Evolutionary conservation across 202 grass and related monocot species (phyloP).

Genomic region (Thinopyrum obtusiflorum): DNA sequence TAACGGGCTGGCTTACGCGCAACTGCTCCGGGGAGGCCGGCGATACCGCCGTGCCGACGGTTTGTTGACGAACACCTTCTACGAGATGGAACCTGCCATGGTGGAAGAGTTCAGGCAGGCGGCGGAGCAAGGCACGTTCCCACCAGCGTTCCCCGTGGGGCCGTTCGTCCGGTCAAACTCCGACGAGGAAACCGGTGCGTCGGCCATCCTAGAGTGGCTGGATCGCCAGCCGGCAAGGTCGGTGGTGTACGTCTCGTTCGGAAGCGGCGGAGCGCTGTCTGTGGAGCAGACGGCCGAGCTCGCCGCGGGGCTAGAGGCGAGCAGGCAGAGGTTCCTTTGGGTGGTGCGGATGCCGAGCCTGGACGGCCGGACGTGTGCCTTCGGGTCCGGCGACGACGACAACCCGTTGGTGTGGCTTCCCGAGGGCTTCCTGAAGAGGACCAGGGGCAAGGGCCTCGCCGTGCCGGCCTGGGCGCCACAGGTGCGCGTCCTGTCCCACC

Average conservation of each 20-base stretch:
- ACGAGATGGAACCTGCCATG: constrained; percentile 34
- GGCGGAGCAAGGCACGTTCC: neutral
- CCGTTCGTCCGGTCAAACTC: constrained; percentile 27
- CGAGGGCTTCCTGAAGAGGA: constrained; percentile 20
- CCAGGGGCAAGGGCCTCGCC: neutral
- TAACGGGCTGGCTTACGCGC: neutral
- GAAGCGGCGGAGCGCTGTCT: constrained; percentile 34
- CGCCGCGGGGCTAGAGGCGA: constrained; percentile 14
- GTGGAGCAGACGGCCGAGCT: constrained; percentile 42
- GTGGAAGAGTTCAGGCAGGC: neutral
- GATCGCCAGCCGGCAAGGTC: constrained; percentile 33
- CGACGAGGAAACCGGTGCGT: neutral
- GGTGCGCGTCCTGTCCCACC: constrained; percentile 39
- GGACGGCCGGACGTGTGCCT: neutral
- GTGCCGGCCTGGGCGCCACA: constrained; percentile 30
- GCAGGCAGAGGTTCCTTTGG: constrained; percentile 12
- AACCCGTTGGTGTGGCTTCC: constrained; percentile 24
- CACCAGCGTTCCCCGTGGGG: constrained; percentile 37
- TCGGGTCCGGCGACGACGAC: too few relatives aligned
- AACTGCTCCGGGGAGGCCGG: neutral
- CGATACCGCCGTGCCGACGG: neutral
- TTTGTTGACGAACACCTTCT: constrained; percentile 43
- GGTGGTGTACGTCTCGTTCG: constrained; percentile 21
- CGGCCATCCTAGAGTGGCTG: constrained; percentile 40
- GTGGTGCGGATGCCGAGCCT: constrained; percentile 29